Evolutionary conservation across 495 filamentous ascomycete genomes (phyloP).

Genomic region (Aspergillus funiculosus): DNA sequence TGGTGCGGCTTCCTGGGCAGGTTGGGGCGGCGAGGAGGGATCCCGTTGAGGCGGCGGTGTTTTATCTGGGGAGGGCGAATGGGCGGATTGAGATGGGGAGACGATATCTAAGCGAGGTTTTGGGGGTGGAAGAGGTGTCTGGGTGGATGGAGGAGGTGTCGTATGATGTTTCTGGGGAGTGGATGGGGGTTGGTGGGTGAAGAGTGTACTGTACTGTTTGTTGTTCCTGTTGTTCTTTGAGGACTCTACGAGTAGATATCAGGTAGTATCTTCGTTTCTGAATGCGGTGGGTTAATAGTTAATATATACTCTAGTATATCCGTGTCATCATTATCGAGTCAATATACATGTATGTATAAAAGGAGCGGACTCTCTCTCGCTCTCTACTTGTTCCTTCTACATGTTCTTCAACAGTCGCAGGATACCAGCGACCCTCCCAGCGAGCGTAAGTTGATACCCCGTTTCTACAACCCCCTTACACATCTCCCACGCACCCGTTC

Average conservation of each 20-base stretch:
- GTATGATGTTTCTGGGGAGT: slow-evolving; percentile 6
- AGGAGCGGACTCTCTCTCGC: too few species aligned
- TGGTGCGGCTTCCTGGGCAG: slow-evolving; percentile 27
- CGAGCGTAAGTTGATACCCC: slow-evolving; percentile 52
- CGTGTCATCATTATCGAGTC: too few species aligned
- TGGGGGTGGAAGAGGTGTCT: slow-evolving; percentile 17
- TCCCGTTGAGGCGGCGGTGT: slow-evolving; percentile 18
- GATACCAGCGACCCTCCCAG: slow-evolving; percentile 45
- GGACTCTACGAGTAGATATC: too few species aligned
- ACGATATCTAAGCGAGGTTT: slow-evolving; percentile 27
- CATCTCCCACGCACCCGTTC: slow-evolving; percentile 51
- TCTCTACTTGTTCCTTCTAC: slow-evolving; percentile 19
- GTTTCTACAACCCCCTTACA: slow-evolving; percentile 58
- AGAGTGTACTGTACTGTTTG: not conserved
- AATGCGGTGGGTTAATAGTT: too few species aligned
- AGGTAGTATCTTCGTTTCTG: too few species aligned
- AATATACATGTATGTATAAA: too few species aligned
- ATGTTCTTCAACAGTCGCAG: slow-evolving; percentile 44
- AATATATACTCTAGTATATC: too few species aligned
- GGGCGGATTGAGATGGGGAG: slow-evolving; percentile 15
- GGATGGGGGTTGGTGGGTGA: not conserved
- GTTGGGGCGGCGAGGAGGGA: slow-evolving; percentile 14
- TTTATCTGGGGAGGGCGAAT: slow-evolving; percentile 29
- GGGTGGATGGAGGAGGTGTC: slow-evolving; percentile 28
- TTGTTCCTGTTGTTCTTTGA: too few species aligned